phyloP scores from a whole-genome alignment of 192 early-diverging fungal genomes.

The Phlyctochytrium bullatum region DNA sequence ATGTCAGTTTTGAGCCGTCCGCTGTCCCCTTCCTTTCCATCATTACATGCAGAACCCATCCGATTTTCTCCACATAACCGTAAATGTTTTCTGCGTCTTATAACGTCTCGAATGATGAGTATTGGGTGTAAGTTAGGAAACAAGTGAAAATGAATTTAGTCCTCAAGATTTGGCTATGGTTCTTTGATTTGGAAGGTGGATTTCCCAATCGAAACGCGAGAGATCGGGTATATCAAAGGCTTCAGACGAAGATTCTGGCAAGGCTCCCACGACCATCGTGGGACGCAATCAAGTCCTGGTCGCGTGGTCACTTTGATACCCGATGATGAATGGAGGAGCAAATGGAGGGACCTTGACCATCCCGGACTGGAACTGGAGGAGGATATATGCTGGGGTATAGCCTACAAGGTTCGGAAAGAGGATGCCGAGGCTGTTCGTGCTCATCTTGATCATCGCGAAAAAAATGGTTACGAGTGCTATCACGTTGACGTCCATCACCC shows the following conservation, averaged over 20 bases:
- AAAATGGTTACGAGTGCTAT: conserved; percentile 77
- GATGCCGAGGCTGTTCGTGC: conserved; percentile 64
- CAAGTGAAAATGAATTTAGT: no score
- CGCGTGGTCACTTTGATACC: conserved; percentile 84
- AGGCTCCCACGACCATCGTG: conserved; percentile 82
- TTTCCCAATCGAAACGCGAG: conserved; percentile 56
- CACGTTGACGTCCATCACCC: conserved; percentile 51
- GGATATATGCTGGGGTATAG: conserved; percentile 59
- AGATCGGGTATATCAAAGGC: conserved; percentile 63
- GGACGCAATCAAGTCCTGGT: conserved; percentile 71
- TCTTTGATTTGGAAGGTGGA: conserved; percentile 70
- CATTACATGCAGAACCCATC: no score
- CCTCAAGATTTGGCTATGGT: conserved; percentile 69
- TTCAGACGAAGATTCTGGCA: conserved; percentile 79
- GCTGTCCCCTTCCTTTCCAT: no score
- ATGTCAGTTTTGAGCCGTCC: no score
- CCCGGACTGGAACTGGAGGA: conserved; percentile 4
- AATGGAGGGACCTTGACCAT: conserved; percentile 18
- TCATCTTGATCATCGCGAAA: conserved; percentile 86
- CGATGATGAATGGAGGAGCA: conserved; percentile 58
- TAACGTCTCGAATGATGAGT: no score
- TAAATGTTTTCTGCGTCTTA: no score
- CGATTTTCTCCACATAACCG: no score
- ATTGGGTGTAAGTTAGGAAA: no score
- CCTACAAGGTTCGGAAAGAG: conserved; percentile 69